phyloP scores from a whole-genome alignment of 441 rosid genomes.

The Aquilaria agallochum region DNA sequence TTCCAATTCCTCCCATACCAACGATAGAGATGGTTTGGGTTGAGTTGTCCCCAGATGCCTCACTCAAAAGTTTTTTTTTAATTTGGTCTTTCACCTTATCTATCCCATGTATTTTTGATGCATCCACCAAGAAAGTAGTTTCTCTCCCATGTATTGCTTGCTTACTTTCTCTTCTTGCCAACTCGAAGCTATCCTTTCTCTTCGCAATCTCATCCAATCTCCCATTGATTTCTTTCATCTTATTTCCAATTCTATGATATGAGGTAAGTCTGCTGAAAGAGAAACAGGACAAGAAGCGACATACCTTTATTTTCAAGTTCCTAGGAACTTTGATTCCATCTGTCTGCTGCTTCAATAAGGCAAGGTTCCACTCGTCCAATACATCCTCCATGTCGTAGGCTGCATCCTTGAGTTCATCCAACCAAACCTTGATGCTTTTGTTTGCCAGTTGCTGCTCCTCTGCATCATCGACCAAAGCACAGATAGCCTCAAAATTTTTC shows the following conservation, averaged over 20 bases:
- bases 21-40: slow-evolving; percentile 3
- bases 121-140: background rate
- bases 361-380: slow-evolving; percentile 4
- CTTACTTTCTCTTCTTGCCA: background rate
- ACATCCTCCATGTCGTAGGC: slow-evolving; percentile 2
- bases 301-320: background rate
- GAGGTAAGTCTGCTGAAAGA: background rate
- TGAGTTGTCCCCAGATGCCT: background rate
- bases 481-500: background rate
- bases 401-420: background rate
- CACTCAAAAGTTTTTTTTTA: background rate
- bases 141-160: background rate
- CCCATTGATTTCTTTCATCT: no score
- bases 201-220: no score
- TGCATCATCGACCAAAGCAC: background rate
- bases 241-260: background rate
- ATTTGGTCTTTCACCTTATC: background rate
- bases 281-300: background rate
- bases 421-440: background rate
- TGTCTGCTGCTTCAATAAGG: background rate
- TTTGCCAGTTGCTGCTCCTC: background rate
- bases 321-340: background rate
- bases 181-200: background rate
- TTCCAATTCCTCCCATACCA: slow-evolving; percentile 11
- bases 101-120: slow-evolving; percentile 1